Base-by-base conservation (phyloP, 345 rosid genomes). In the Populus ilicifolia region DNA sequence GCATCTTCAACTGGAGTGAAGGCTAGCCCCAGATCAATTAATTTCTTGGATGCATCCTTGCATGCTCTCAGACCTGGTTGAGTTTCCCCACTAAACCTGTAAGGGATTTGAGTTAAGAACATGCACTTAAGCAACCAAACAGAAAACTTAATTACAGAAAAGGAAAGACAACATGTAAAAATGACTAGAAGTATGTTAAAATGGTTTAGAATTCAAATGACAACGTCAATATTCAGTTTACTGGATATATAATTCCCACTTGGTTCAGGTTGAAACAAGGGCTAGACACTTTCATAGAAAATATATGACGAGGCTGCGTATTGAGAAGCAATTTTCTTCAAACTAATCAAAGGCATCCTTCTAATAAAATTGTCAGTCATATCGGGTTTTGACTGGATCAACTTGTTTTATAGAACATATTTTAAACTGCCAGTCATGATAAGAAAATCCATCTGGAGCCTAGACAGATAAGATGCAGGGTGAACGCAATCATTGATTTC, bases 1-100 rank as follows among this genome's bases (percentile, higher is more conserved):
- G 93, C 85, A 41, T 88, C 93, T 84, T 90, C 97, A n/a, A 91
- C 79, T 1, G 89, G 83, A 5, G 88, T 88, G 80, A 92, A 94
- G 63, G 78, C 78, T 44, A 94, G 12, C 29, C 97, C 97, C 27
- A 90, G 84, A 68, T 88, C 77, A 0, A 90, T 85, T 79, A 92
- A 78, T 80, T 88, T 88, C 89, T 92, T 90, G 50, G 94, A 94
- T n/a, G 96, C 94, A 71, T 90, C 88, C 63, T 84, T 27, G 80
- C 94, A 83, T 1, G 86, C 59, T 69, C 72, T 70, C 73, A 92
- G 80, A 5, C 96, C 94, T 0, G 92, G 93, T 33, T 94, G 94
- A 61, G 96, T 94, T 81, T 88, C 92, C 43, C 77, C 82, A 1
- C 29, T 52, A 77, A 92, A 90, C 82, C 84, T 88, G 86, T 23